phyloP scores from a whole-genome alignment of 805 yeast genomes.

The Saturnispora quitensis region DNA sequence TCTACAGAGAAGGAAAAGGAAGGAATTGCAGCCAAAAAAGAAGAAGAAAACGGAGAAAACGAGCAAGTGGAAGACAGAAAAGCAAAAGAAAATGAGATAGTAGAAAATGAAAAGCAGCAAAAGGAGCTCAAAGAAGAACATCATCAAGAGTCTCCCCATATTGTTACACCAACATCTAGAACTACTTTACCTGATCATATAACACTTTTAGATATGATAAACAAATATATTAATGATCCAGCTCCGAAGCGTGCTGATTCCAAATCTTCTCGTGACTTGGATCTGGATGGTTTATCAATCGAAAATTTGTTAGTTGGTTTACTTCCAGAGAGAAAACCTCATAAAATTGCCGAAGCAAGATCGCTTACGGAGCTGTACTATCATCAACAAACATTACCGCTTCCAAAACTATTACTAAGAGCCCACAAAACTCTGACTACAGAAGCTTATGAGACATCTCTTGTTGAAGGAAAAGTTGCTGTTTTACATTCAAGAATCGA shows the following conservation, averaged over 20 bases:
- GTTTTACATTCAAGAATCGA: conserved; percentile 87
- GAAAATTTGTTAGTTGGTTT: conserved; percentile 36
- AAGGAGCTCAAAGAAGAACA: not conserved
- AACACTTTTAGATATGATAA: conserved; percentile 19
- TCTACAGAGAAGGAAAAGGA: not conserved
- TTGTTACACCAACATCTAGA: not conserved
- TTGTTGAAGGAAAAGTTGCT: conserved; percentile 84
- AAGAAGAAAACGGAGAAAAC: not conserved
- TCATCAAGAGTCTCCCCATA: not conserved
- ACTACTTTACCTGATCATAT: not conserved
- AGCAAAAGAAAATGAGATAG: no score
- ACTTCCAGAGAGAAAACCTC: conserved; percentile 44
- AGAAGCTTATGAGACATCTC: conserved; percentile 73
- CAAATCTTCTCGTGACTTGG: conserved; percentile 24
- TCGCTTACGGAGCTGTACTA: conserved; percentile 83
- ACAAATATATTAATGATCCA: conserved; percentile 17
- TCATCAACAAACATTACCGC: conserved; percentile 79
- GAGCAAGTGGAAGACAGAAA: not conserved
- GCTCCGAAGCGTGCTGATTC: conserved; percentile 23
- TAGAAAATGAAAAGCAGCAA: conserved; percentile 2
- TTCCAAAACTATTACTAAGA: conserved; percentile 70
- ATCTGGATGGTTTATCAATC: conserved; percentile 33
- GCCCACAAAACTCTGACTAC: conserved; percentile 84
- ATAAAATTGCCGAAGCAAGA: conserved; percentile 44
- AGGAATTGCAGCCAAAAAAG: not conserved